phyloP scores from a whole-genome alignment of 495 filamentous ascomycete genomes.

The Trichocladium uniseriatum region DNA sequence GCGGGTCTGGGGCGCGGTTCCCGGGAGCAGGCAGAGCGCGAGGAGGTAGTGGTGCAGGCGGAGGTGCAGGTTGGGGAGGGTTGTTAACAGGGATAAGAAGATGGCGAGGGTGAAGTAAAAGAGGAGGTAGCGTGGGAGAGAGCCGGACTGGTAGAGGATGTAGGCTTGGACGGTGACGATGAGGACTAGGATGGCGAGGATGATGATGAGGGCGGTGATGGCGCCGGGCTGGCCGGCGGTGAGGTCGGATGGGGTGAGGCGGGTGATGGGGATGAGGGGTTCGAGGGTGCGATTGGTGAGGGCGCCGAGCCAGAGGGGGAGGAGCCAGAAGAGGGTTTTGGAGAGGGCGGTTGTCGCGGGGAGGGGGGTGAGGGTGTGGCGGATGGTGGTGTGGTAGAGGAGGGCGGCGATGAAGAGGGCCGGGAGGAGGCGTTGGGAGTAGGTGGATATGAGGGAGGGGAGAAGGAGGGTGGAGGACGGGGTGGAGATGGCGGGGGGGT shows the following conservation, averaged over 20 bases:
- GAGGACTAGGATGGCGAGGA: conserved; percentile 51
- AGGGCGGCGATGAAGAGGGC: conserved; percentile 68
- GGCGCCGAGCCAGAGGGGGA: conserved; percentile 66
- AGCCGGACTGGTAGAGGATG: conserved; percentile 63
- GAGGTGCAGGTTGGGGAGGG: conserved; percentile 72
- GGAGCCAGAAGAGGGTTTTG: conserved; percentile 53
- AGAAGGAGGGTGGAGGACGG: conserved; percentile 58
- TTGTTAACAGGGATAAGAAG: conserved; percentile 52
- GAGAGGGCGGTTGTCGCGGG: conserved; percentile 35
- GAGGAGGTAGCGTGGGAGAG: conserved; percentile 58
- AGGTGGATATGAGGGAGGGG: conserved; percentile 70
- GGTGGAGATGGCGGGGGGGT: conserved; percentile 47
- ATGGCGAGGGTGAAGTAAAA: conserved; percentile 57
- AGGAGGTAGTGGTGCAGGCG: conserved; percentile 95
- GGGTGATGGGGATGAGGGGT: conserved; percentile 63
- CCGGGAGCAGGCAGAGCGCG: conserved; percentile 68
- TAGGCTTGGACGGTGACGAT: conserved; percentile 62
- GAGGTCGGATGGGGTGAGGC: conserved; percentile 69
- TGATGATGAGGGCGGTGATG: conserved; percentile 55
- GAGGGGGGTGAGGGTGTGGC: conserved; percentile 44
- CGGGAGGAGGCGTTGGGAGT: conserved; percentile 66
- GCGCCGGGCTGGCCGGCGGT: conserved; percentile 63
- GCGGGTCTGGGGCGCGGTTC: conserved; percentile 75
- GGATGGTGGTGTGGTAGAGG: conserved; percentile 54
- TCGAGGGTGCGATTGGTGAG: conserved; percentile 80